Percentiles rank a stretch among this genome's conserved stretches.
Evolutionary conservation across 2,329 filamentous ascomycete genomes (phyloP).

Genomic region (Zarea fungicola): DNA sequence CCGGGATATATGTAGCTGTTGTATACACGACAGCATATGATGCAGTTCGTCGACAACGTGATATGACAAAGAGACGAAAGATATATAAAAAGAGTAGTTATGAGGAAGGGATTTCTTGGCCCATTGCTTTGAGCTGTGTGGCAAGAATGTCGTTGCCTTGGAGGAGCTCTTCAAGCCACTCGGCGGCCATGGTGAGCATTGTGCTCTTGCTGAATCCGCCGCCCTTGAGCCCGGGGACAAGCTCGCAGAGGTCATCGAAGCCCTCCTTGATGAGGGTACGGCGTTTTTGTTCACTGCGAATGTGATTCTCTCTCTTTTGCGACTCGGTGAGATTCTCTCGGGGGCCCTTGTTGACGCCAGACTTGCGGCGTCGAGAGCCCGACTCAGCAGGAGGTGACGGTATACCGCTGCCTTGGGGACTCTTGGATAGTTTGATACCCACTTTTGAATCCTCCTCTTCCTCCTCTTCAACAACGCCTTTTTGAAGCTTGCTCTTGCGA

Average conservation of each 20-base stretch:
- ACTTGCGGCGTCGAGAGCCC: conserved; percentile 47
- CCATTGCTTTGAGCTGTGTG: conserved; percentile 41
- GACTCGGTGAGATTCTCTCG: conserved; percentile 73
- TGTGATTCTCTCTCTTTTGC: conserved; percentile 82
- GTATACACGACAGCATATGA: not conserved
- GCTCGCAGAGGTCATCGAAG: conserved; percentile 70
- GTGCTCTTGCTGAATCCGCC: conserved; percentile 80
- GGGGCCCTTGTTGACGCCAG: conserved; percentile 39
- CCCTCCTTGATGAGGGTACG: conserved; percentile 76
- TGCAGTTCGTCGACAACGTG: not conserved
- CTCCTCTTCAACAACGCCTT: conserved; percentile 36
- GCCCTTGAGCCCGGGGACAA: conserved; percentile 69
- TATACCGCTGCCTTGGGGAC: conserved; percentile 41
- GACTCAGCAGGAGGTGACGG: conserved; percentile 30
- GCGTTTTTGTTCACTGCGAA: conserved; percentile 81
- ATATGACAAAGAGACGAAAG: not conserved
- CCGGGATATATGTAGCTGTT: not conserved
- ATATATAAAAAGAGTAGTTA: not conserved
- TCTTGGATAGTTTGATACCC: conserved; percentile 33
- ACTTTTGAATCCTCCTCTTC: conserved; percentile 31
- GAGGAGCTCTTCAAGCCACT: conserved; percentile 71
- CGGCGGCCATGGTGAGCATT: conserved; percentile 67
- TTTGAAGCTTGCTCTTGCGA: conserved; percentile 48
- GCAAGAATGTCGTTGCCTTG: conserved; percentile 60
- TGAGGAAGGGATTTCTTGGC: conserved; percentile 17